Percentiles rank a stretch among this genome's conserved stretches.
These are phyloP conservation scores for Penicillium herquei DNA, from an alignment of 495 filamentous ascomycete species.

Conservation along the genomic window DNA sequence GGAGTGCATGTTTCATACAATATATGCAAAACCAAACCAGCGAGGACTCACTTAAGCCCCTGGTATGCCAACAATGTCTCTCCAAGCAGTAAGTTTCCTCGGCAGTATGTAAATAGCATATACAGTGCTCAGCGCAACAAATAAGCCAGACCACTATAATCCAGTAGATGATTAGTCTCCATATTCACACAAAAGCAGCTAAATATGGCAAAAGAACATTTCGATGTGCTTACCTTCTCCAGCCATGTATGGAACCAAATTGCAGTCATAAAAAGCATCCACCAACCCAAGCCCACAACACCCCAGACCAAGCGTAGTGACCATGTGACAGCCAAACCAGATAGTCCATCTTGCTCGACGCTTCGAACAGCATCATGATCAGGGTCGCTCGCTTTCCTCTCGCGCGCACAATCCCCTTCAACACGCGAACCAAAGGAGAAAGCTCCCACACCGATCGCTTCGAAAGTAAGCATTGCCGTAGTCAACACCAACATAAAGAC, in stretches of 20 bases:
- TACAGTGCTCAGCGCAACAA: conserved; percentile 65
- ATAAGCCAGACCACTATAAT: conserved; percentile 65
- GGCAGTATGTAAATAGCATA: conserved; percentile 79
- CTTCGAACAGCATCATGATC: background rate
- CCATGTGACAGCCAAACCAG: conserved; percentile 43
- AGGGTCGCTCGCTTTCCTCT: conserved; percentile 48
- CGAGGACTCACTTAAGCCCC: conserved; percentile 51
- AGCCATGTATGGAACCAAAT: conserved; percentile 98
- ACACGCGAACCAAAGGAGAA: conserved; percentile 15
- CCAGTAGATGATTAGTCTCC: conserved; percentile 23
- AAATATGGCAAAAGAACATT: too few relatives aligned
- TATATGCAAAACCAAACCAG: background rate
- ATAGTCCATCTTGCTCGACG: background rate
- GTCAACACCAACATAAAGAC: conserved; percentile 88
- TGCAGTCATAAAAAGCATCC: conserved; percentile 98
- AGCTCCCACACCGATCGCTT: conserved; percentile 64
- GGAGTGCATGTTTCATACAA: background rate
- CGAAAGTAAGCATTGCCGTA: conserved; percentile 74
- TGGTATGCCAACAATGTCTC: conserved; percentile 70
- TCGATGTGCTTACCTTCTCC: conserved; percentile 70
- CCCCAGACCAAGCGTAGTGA: conserved; percentile 46
- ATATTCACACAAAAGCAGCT: background rate
- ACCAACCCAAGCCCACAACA: conserved; percentile 65
- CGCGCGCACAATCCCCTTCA: conserved; percentile 33
- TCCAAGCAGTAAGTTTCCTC: conserved; percentile 58